Evolutionary conservation across 2,329 filamentous ascomycete genomes (phyloP), one percentile per base, ranked within the genome.

Genomic region (Karstenula rhodostoma): DNA sequence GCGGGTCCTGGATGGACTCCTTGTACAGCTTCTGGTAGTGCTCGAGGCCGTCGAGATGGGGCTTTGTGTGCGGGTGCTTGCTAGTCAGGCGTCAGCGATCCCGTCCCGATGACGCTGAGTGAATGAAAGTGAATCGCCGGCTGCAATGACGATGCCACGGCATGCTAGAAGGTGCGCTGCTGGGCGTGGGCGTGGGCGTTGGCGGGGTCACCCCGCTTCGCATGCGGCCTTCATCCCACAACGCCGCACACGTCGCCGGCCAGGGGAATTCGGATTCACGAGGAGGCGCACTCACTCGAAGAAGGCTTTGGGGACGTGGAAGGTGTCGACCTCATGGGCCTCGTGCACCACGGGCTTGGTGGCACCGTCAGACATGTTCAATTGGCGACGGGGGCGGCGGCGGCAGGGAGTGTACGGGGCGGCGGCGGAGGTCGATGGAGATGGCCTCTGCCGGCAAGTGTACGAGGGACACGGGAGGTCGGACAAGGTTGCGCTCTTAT

Each of bases 1-100:
- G 83, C 52, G 95, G 94, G 71, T 95, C 84, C 70, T 90, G 89
- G 77, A 99, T 97, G 50, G 95, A 99, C 82, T 99, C 85, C 73
- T 88, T 86, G 78, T 89, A 89, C 70, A 89, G 81, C 74, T 84
- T 79, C 78, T 87, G 83, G 81, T 89, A 90, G 73, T 89, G 82
- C 61, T 87, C 85, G 50, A 89, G 74, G 68, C 83, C 82, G 66
- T 84, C 82, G 57, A 89, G 70, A 75, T 90, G 86, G 46, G 87
- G 84, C 69, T 84, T 85, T 58, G 80, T 80, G 66, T 77, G 72
- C 9, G 87, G 86, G 75, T 89, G 87, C 73, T 89, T 89, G 44
- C 83, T 85, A 33, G 52, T 35, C 49, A 50, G 46, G 37, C 15
- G 60, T 70, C 43, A 67, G 66, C 66, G n/a, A 2, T 42, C 47